A percentile compares a stretch with the other conserved stretches of the same genome.
Conservation (phyloP, 1,284 basidiomycete genomes). For the Calocybe gambosa region DNA sequence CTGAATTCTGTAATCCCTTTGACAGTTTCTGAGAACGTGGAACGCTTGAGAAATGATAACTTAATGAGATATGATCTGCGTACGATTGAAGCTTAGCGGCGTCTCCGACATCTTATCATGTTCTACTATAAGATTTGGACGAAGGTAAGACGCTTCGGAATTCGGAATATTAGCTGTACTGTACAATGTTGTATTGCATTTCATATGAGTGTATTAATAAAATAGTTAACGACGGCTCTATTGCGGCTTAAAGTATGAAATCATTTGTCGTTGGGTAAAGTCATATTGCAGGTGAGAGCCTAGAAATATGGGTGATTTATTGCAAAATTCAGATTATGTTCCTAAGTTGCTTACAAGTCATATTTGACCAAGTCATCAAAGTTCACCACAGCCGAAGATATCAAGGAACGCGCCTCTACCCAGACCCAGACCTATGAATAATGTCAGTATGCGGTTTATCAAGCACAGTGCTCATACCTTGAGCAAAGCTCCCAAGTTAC, state of each 20-base stretch:
- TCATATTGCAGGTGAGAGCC: conserved; percentile 28
- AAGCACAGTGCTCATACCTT: conserved; percentile 48
- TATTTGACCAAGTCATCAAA: conserved; percentile 75
- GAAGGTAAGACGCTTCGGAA: background rate
- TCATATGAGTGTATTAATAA: no score
- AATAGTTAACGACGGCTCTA: no score
- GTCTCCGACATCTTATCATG: conserved; percentile 19
- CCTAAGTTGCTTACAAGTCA: conserved; percentile 52
- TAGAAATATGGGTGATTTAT: conserved; percentile 8
- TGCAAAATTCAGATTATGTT: background rate
- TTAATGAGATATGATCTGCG: conserved; percentile 11
- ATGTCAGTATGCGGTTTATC: background rate
- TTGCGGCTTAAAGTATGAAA: no score
- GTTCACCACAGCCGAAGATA: conserved; percentile 70
- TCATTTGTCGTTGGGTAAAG: no score
- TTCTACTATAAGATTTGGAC: background rate
- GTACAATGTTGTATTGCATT: no score
- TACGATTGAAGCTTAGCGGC: conserved; percentile 37
- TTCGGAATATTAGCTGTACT: no score
- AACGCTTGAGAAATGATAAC: background rate
- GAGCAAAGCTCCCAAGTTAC: conserved; percentile 75
- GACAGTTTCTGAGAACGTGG: conserved; percentile 41
- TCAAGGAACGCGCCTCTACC: conserved; percentile 84
- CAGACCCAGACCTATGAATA: conserved; percentile 75
- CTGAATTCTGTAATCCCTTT: conserved; percentile 62